Percentiles rank a stretch among this genome's conserved stretches.
phyloP scores from a whole-genome alignment of 2,329 filamentous ascomycete genomes.

The Trichoderma sp. region DNA sequence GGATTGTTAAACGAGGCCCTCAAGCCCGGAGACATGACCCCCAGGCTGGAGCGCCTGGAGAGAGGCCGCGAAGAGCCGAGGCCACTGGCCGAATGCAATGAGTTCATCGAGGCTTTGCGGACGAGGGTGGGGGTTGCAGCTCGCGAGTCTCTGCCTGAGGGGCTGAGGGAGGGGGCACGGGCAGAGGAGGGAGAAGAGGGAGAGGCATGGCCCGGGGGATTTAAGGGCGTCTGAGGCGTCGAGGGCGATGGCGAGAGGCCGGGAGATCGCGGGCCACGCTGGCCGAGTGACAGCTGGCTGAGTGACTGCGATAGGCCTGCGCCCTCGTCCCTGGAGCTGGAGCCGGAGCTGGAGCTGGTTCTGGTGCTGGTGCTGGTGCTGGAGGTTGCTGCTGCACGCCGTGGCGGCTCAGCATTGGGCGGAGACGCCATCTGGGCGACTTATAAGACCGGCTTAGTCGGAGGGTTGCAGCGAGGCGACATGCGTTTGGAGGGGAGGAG shows the following conservation, averaged over 20 bases:
- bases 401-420: conserved; percentile 37
- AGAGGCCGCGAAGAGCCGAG: conserved; percentile 43
- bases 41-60: conserved; percentile 54
- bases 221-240: conserved; percentile 39
- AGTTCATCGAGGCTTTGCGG: conserved; percentile 61
- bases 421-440: conserved; percentile 37
- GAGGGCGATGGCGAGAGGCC: conserved; percentile 32
- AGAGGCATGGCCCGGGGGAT: conserved; percentile 44
- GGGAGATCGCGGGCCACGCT: conserved; percentile 37
- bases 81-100: conserved; percentile 54
- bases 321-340: conserved; percentile 38
- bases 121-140: conserved; percentile 55
- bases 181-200: conserved; percentile 41
- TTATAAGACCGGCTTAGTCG: conserved; percentile 15
- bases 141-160: conserved; percentile 47
- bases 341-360: background rate
- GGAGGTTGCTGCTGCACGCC: conserved; percentile 37
- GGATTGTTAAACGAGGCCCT: conserved; percentile 41
- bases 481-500: background rate
- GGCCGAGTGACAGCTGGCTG: conserved; percentile 48
- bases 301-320: conserved; percentile 47
- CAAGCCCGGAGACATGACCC: conserved; percentile 48
- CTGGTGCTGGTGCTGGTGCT: background rate
- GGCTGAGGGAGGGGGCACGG: conserved; percentile 47
- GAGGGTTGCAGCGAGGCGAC: conserved; percentile 23